These are phyloP conservation scores for Orychophragmus violaceus DNA, from an alignment of 345 rosid species.

Conservation along the genomic window DNA sequence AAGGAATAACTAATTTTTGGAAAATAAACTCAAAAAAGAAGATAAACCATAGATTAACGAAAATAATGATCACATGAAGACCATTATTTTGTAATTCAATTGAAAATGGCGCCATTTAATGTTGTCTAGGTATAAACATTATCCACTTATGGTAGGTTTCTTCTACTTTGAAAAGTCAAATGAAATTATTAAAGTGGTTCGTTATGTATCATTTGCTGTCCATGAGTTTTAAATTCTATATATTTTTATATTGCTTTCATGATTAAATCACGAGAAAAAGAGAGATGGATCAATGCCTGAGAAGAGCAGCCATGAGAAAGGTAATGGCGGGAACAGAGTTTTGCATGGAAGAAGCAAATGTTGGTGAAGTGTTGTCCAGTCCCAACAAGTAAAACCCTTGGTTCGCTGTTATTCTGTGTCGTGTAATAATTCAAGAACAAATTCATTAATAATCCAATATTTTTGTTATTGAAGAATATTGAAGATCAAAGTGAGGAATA, in stretches of 20 bases:
- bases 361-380: slow-evolving; percentile 85
- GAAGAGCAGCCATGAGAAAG: slow-evolving; percentile 89
- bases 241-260: neutral
- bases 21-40: too few species aligned
- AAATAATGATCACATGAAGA: too few species aligned
- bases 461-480: neutral
- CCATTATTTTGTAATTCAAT: neutral
- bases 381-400: slow-evolving; percentile 97
- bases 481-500: neutral
- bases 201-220: neutral
- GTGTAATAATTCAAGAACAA: neutral
- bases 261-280: neutral
- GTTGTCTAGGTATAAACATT: slow-evolving; percentile 9
- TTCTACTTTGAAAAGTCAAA: slow-evolving; percentile 19
- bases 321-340: slow-evolving; percentile 99
- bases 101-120: neutral
- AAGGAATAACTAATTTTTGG: too few species aligned
- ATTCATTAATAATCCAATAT: neutral
- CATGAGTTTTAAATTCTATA: neutral
- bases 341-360: slow-evolving; percentile 98
- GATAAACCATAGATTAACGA: too few species aligned
- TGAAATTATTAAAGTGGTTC: slow-evolving; percentile 15
- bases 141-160: slow-evolving; percentile 1
- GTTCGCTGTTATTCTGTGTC: slow-evolving; percentile 91
- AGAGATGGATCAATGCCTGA: slow-evolving; percentile 41